Base-by-base conservation (phyloP, 2,329 filamentous ascomycete genomes). In the Berkeleyomyces rouxiae region DNA sequence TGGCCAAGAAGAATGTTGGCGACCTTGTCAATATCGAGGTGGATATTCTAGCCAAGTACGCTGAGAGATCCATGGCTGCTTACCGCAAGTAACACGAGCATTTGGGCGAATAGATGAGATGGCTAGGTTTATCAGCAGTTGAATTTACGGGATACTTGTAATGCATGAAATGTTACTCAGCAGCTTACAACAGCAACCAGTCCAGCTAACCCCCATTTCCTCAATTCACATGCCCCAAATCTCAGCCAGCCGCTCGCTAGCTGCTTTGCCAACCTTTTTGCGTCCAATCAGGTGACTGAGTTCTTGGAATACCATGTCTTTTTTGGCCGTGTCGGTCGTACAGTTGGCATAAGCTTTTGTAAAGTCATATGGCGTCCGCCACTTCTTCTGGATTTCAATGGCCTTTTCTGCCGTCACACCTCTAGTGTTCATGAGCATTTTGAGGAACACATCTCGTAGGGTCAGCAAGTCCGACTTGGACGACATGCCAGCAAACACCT, bases 1-100 rank as follows among this genome's bases (percentile, higher is more conserved):
- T 90, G 66, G 88, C 88, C 2, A 78, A 77, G 61, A 96, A 96
- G 81, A 78, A 81, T 73, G 75, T 80, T 39, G 90, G 91, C 2
- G 89, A 95, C 4, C 81, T 84, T 59, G 88, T 96, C 65, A 96
- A 96, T 70, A 82, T 96, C 43, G 91, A 96, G 77, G 92, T 96
- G 61, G 91, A 96, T 71, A 89, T 95, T 77, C 80, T 85, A 75
- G 83, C 82, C 60, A 92, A 92, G 76, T 91, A 91, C 69, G 87
- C 89, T 1, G 87, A 91, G 77, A 96, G 96, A 82, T 92, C 88
- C 66, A 83, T 96, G 63, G 80, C 84, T 23, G 90, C 86, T 6
- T 93, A 91, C 73, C 63, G 63, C 23, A 62, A 60, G 40, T 63
- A 62, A 42, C 4, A 13, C 42, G 7, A 10, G 9, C 7, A 44